Conservation (phyloP, 1,284 basidiomycete species). For the Volvariella surrecta region DNA sequence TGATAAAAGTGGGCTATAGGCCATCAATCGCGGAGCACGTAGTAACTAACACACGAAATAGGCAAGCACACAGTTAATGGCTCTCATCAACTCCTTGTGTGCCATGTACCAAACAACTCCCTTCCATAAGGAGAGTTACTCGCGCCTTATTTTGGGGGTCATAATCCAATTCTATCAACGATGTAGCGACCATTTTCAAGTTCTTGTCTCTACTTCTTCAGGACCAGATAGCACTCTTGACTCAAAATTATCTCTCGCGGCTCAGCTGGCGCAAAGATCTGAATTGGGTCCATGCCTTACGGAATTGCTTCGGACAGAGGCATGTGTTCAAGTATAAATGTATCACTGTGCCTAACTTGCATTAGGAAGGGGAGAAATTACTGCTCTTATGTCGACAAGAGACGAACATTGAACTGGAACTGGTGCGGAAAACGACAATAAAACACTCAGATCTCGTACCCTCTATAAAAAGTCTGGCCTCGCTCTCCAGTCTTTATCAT, state of each 20-base stretch:
- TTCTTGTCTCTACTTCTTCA: constrained; percentile 46
- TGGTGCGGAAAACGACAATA: constrained; percentile 47
- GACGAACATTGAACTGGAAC: constrained; percentile 63
- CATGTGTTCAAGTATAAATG: constrained; percentile 17
- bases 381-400: constrained; percentile 66
- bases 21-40: neutral
- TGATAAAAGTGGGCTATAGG: constrained; percentile 59
- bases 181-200: constrained; percentile 83
- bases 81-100: constrained; percentile 88
- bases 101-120: constrained; percentile 91
- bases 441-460: constrained; percentile 65
- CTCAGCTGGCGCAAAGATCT: constrained; percentile 79
- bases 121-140: constrained; percentile 92
- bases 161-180: constrained; percentile 96
- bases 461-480: constrained; percentile 68
- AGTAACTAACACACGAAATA: constrained; percentile 18
- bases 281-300: constrained; percentile 71
- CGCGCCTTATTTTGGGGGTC: constrained; percentile 89
- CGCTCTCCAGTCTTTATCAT: constrained; percentile 76
- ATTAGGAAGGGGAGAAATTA: constrained; percentile 36
- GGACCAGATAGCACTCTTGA: constrained; percentile 30
- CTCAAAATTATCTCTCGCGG: constrained; percentile 52
- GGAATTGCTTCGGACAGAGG: constrained; percentile 41
- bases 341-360: constrained; percentile 6
- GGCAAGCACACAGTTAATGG: constrained; percentile 81